Base-by-base conservation (phyloP, 768 basidiomycete species). In the Ramaria rubella region DNA sequence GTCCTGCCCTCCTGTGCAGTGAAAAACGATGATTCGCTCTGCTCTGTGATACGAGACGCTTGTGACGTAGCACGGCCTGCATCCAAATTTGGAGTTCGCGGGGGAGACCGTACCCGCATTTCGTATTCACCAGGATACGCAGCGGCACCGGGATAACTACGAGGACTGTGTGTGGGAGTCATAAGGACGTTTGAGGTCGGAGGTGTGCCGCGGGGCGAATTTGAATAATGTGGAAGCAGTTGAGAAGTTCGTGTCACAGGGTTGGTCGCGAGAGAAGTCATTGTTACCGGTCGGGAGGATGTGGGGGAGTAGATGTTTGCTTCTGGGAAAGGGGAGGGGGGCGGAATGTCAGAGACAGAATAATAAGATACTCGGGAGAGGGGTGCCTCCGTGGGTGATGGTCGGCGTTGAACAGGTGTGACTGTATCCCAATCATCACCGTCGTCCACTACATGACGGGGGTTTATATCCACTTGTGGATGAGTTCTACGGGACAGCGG, bases 291-390 rank as follows among this genome's bases (percentile, higher is more conserved):
- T 51, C 49, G 29, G 6, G 31, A 36, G 33, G 49, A 31, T 33
- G 30, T 51, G 17, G 49, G 31, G 15, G 49, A 31, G 31, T 51
- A 51, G 3, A 51, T 12, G 33, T 51, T 51, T 33, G 49, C 7
- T 23, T 31, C 27, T 21, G 83, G 80, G 42, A 81, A 65, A 0
- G 86, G 85, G 4, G 86, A 86, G 12, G 82, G 75, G 4, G 74
- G 63, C 1, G 77, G 73, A 68, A 84, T 65, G 66, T 79, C 67
- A 52, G 68, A 70, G 60, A 72, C 64, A 58, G 87, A 86, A 65
- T 90, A 69, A 63, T 86, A 87, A 17, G 88, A 88, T 31, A 56
- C 59, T 40, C 55, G 50, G 38, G 50, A 9, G 52, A 55, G 52
- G n/a, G 52, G 49, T 12, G 36, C 36, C 33, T 24, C 61, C n/a